Conservation (phyloP, 179 eudicot species). For the Silene vulgaris region DNA sequence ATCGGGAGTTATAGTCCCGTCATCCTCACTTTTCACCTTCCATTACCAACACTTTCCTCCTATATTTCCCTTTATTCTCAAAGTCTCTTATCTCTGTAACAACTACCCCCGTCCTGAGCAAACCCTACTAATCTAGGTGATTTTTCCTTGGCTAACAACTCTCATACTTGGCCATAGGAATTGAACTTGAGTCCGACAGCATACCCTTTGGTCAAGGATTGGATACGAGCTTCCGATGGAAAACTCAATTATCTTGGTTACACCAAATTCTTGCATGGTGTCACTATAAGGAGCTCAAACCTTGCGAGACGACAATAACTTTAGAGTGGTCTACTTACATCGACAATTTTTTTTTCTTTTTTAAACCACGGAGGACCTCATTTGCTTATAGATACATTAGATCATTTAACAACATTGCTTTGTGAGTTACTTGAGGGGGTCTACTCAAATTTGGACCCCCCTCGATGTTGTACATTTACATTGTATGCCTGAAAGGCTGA, state of each 20-base stretch:
- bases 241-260: conserved; percentile 75
- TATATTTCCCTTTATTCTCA: too few species aligned
- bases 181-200: conserved; percentile 63
- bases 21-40: too few species aligned
- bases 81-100: too few species aligned
- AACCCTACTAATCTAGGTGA: not conserved
- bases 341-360: not conserved
- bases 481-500: conserved; percentile 12
- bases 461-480: conserved; percentile 25
- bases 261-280: conserved; percentile 94
- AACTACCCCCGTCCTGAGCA: too few species aligned
- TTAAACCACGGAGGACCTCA: not conserved
- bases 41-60: too few species aligned
- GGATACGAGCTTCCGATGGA: conserved; percentile 81
- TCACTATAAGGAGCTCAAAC: conserved; percentile 62
- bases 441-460: conserved; percentile 10
- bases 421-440: not conserved
- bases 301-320: conserved; percentile 46
- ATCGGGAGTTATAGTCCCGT: too few species aligned
- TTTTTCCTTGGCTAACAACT: conserved; percentile 13
- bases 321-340: not conserved
- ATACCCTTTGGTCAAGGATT: conserved; percentile 68
- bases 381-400: conserved; percentile 20
- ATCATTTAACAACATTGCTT: conserved; percentile 14
- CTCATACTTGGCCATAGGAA: conserved; percentile 46